A percentile compares a stretch with the other conserved stretches of the same genome.
These are phyloP conservation scores for Vaccinium corymbosum DNA, from an alignment of 148 eudicot genomes.

Conservation along the genomic window DNA sequence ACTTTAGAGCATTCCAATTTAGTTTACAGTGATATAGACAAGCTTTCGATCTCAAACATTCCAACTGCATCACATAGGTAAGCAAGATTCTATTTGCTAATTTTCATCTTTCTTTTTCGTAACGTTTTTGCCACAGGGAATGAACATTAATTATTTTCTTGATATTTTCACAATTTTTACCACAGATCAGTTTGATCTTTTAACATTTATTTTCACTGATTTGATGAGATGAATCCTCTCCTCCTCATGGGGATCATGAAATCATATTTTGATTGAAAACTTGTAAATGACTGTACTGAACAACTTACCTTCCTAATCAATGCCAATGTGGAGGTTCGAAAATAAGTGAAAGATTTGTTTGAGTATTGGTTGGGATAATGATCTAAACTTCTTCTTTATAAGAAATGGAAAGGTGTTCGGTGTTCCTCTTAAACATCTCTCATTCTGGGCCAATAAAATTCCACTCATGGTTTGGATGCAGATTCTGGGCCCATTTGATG, in stretches of 20 bases:
- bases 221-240: background rate
- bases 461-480: conserved; percentile 24
- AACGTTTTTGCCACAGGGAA: background rate
- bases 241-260: background rate
- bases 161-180: background rate
- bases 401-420: background rate
- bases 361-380: background rate
- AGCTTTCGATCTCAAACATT: conserved; percentile 70
- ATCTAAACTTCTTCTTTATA: background rate
- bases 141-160: background rate
- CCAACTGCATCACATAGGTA: conserved; percentile 54
- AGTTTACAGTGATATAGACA: conserved; percentile 53
- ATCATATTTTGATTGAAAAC: background rate
- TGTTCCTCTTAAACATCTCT: background rate
- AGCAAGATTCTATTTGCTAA: conserved; percentile 3
- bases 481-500: conserved; percentile 64
- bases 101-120: background rate
- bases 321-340: background rate
- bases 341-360: background rate
- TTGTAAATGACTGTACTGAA: background rate
- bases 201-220: background rate
- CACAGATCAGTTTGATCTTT: background rate
- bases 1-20: conserved; percentile 38
- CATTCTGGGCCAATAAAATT: background rate
- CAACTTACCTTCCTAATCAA: background rate